Conservation (phyloP, 345 rosid genomes). For the Salix koriyanagi region DNA sequence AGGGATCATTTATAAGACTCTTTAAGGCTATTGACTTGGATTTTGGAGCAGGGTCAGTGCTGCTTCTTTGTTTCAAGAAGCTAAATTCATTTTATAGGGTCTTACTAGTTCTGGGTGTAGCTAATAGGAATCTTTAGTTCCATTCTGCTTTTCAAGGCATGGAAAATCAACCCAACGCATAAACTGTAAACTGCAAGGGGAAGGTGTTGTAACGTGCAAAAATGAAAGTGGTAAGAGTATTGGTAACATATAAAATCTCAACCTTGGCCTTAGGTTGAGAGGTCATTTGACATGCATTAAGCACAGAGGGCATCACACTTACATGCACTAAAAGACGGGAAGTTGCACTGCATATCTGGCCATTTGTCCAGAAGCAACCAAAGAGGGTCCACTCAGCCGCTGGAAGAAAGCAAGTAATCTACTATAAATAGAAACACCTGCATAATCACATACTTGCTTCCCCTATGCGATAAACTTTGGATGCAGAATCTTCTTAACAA, state of each 20-base stretch:
- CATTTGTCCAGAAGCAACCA: slow-evolving; percentile 97
- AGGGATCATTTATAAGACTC: background rate
- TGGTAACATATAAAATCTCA: background rate
- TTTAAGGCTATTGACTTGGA: background rate
- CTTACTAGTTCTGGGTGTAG: background rate
- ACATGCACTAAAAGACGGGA: slow-evolving; percentile 91
- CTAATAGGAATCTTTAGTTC: background rate
- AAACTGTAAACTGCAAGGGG: background rate
- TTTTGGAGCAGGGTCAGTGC: background rate
- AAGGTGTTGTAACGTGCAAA: background rate
- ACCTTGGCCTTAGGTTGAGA: background rate
- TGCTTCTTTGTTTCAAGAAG: background rate
- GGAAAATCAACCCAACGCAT: background rate
- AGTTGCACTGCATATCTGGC: slow-evolving; percentile 98
- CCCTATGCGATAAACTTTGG: background rate
- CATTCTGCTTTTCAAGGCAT: background rate
- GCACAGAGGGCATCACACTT: slow-evolving; percentile 24
- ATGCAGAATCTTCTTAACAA: slow-evolving; percentile 12
- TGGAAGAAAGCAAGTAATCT: slow-evolving; percentile 26
- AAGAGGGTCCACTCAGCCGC: slow-evolving; percentile 87
- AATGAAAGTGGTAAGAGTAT: background rate
- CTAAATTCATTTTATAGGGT: background rate
- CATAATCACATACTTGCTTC: background rate
- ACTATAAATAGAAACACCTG: background rate
- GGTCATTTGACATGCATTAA: background rate